A percentile compares a stretch with the other conserved stretches of the same genome.
These are phyloP conservation scores for Incumbomyces delicatus DNA, from an alignment of 2,329 filamentous ascomycete genomes.

Conservation along the genomic window DNA sequence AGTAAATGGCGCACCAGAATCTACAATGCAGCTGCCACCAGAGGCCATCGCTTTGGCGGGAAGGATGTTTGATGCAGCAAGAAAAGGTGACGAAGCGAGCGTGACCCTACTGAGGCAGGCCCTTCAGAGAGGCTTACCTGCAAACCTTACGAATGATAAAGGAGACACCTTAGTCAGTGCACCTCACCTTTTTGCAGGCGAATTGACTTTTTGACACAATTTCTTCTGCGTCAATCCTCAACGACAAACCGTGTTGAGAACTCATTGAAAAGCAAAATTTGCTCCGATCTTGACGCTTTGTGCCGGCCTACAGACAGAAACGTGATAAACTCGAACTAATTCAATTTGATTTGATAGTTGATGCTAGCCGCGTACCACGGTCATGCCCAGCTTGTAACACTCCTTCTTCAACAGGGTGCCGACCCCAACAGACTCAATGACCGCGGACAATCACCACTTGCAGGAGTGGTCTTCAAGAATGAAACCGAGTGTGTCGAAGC, in stretches of 20 bases:
- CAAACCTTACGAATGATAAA: constrained; percentile 62
- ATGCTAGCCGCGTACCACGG: constrained; percentile 67
- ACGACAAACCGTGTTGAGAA: no score
- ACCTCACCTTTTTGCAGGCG: neutral
- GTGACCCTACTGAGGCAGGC: constrained; percentile 52
- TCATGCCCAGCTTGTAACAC: constrained; percentile 49
- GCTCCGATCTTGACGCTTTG: no score
- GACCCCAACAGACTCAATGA: constrained; percentile 61
- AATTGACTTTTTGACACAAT: no score
- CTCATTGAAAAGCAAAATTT: no score
- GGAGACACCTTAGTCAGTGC: constrained; percentile 56
- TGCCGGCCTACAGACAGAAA: no score
- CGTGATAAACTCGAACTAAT: neutral
- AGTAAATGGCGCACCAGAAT: neutral
- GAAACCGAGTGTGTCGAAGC: constrained; percentile 54
- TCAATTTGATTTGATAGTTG: constrained; percentile 34
- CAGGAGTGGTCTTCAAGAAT: constrained; percentile 64
- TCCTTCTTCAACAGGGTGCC: constrained; percentile 53
- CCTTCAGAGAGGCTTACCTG: constrained; percentile 54
- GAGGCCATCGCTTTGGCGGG: constrained; percentile 57
- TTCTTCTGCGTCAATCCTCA: no score
- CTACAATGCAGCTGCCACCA: constrained; percentile 41
- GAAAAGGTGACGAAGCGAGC: constrained; percentile 40
- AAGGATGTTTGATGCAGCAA: constrained; percentile 58
- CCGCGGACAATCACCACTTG: constrained; percentile 57